Base-by-base conservation (phyloP, 371 early-diverging fungal genomes). In the Haplosporangium sp. region DNA sequence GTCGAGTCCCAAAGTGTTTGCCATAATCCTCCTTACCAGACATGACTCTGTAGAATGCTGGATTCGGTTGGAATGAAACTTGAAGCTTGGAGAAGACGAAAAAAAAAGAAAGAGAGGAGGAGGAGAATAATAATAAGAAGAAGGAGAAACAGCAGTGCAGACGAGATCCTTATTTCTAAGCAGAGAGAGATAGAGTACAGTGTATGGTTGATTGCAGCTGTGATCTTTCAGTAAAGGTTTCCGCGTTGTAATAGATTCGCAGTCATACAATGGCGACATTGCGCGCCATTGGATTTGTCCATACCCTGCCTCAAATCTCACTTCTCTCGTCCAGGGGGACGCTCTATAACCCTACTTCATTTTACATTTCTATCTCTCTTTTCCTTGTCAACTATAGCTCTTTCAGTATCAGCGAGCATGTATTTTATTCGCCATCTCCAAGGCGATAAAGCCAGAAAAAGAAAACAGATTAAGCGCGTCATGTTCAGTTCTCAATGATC, bases 201-300 rank as follows among this genome's bases (percentile, higher is more conserved):
- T 21, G 23, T 20, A 10, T 16, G 41, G 59, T 16, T 38, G 23
- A 1, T 53, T 7, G 51, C 23, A 16, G 12, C 45, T 29, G 29
- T 29, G 29, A 37, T 37, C 51, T 58, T 58, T 29, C 29, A 29
- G 2, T 29, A 4, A 29, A 29, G 29, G 29, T 16, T 23, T 21
- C 36, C 55, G 9, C 14, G 6, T 38, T 18, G 38, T 13, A 0
- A 0, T 50, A 66, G 73, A 73, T 73, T 52, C 47, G 55, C 56
- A 64, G 73, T 73, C 73, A 60, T 58, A 6, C 45, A 18, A 72
- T 72, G 72, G 75, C 75, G 76, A 54, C 58, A 65, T 61, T 41
- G 48, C 42, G 62, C 65, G 55, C 61, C 73, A 62, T 66, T 57
- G 42, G 45, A 55, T 50, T 58, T 40, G 42, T 47, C 14, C 23